Evolutionary conservation across 345 rosid species (phyloP).

Genomic region (Acer negundo): DNA sequence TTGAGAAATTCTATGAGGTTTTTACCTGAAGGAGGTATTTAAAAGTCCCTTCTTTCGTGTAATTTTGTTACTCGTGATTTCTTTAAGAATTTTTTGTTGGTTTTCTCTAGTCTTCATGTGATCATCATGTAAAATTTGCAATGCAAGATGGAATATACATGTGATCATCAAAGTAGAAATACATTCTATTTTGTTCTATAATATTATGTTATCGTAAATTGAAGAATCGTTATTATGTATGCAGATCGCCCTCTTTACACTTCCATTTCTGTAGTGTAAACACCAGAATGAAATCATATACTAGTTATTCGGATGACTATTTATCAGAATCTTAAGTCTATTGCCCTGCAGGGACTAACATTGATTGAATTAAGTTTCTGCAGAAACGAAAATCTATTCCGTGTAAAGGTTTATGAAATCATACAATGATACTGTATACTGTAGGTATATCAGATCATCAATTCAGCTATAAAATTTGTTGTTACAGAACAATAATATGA

Average conservation of each 20-base stretch:
- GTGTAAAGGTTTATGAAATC: not conserved
- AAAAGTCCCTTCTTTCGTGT: not conserved
- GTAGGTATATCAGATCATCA: not conserved
- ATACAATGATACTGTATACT: not conserved
- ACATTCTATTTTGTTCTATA: not conserved
- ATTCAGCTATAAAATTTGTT: not conserved
- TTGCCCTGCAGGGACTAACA: not conserved
- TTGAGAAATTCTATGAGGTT: conserved; percentile 89
- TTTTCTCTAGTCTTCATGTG: conserved; percentile 10
- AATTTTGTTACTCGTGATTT: conserved; percentile 5
- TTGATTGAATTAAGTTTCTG: not conserved
- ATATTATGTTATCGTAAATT: conserved; percentile 6
- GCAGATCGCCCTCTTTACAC: not conserved
- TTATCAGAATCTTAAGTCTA: not conserved
- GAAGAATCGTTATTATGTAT: not conserved
- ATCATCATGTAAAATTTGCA: conserved; percentile 7
- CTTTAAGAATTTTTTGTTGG: not conserved
- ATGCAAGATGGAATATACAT: not conserved
- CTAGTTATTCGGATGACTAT: not conserved
- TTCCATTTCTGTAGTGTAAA: not conserved
- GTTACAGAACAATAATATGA: not conserved
- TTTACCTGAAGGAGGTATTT: conserved; percentile 49
- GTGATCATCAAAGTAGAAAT: not conserved
- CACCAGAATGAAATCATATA: not conserved
- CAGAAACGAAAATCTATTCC: not conserved